Evolutionary conservation across 306 rosid species (phyloP), one percentile per base, ranked within the genome.

Genomic region (Purshia tridentata): DNA sequence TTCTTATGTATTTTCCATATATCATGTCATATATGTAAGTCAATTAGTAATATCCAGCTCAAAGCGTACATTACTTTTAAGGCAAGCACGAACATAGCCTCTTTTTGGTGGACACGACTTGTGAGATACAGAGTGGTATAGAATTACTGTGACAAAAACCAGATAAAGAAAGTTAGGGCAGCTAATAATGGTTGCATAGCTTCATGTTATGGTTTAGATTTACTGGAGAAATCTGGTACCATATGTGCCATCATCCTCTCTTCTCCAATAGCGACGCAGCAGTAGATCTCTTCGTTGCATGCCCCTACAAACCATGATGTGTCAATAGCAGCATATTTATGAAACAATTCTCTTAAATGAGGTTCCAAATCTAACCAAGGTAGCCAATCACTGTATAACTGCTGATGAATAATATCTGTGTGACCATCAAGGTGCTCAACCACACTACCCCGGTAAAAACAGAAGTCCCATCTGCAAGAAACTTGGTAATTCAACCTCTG

Each of bases 171-270:
- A 72, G 51, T 46, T 11, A 72, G 68, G 29, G 22, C 63, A 67
- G 56, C 51, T 68, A 76, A 54, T 19, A 55, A 41, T 47, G 69
- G 48, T 71, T 54, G 49, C 67, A 77, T 56, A 70, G 37, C 55
- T 72, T 23, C 22, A 13, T 54, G n/a, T 47, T 58, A 23, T 41
- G 23, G 20, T 14, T 53, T 48, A 14, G 49, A 49, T 65, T 70
- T 48, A 40, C 56, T 61, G 63, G 54, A 71, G 19, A 76, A 67
- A 22, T 51, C 67, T 39, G 53, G 4, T 82, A 92, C 98, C 97
- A 72, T 93, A 93, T 84, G 98, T 89, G 69, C 98, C 98, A 84
- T 91, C 96, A 14, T 93, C 96, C 77, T 93, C 96, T 73, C 98
- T 86, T 81, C 98, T 93, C 98, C 98, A 93, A 49, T 93, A 93